A percentile compares a stretch with the other conserved stretches of the same genome.
These are phyloP conservation scores for Aspergillus proliferans DNA, from an alignment of 2,329 filamentous ascomycete species.

Conservation along the genomic window DNA sequence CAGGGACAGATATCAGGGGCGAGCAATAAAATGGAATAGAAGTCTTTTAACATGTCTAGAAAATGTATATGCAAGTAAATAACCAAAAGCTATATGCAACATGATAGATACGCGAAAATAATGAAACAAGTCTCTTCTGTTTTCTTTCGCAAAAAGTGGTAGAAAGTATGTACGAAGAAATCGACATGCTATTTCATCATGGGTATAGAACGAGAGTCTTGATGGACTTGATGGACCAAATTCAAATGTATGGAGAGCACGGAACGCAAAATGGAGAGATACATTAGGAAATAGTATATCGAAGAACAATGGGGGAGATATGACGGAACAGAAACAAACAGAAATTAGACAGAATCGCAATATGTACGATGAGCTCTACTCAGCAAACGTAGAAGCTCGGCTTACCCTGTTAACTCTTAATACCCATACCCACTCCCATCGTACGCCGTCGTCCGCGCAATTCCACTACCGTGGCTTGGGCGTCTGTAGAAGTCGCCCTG, in stretches of 20 bases:
- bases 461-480: constrained; percentile 16
- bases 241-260: background rate
- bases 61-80: too few relatives aligned
- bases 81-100: background rate
- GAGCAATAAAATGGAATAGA: too few relatives aligned
- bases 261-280: background rate
- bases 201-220: background rate
- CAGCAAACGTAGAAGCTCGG: too few relatives aligned
- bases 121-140: background rate
- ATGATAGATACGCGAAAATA: background rate
- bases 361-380: too few relatives aligned
- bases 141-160: background rate
- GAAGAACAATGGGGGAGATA: background rate
- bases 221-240: background rate
- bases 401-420: constrained; percentile 1
- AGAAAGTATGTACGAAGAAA: background rate
- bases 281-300: background rate
- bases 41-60: too few relatives aligned
- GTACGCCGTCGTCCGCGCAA: constrained; percentile 20
- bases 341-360: background rate
- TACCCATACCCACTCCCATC: constrained; percentile 20
- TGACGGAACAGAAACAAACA: background rate
- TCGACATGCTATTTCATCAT: background rate
- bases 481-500: constrained; percentile 13
- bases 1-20: too few relatives aligned